These are phyloP conservation scores for Jamesozyma jinghongensis DNA, from an alignment of 805 yeast species.

Conservation along the genomic window DNA sequence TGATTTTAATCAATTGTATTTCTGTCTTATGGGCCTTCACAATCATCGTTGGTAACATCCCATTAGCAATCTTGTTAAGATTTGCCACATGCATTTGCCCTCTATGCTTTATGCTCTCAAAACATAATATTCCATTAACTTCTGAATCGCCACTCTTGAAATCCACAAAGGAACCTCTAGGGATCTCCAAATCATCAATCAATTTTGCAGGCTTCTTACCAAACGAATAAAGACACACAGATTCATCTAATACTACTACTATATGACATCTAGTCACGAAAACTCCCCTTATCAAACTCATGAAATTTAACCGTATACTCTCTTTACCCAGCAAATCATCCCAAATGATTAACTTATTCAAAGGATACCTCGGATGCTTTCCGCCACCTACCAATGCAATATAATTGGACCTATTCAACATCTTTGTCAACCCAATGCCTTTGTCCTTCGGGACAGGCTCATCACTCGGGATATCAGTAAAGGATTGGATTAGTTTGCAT, in stretches of 20 bases:
- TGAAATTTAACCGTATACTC: conserved; percentile 65
- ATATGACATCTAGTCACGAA: conserved; percentile 67
- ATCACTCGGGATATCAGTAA: conserved; percentile 57
- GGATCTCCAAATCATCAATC: conserved; percentile 17
- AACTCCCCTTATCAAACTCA: conserved; percentile 65
- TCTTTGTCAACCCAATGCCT: conserved; percentile 69
- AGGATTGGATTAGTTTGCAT: conserved; percentile 17
- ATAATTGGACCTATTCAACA: conserved; percentile 88
- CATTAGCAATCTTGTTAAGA: conserved; percentile 10
- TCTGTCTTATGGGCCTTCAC: conserved; percentile 81
- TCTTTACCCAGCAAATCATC: conserved; percentile 77
- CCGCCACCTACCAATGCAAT: conserved; percentile 90
- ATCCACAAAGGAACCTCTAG: conserved; percentile 17
- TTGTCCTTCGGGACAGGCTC: conserved; percentile 28
- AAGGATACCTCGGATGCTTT: conserved; percentile 62
- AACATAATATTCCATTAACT: conserved; percentile 5
- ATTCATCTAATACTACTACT: conserved; percentile 58
- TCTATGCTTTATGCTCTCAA: conserved; percentile 9
- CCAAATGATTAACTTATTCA: conserved; percentile 80
- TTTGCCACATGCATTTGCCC: conserved; percentile 28
- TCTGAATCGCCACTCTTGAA: conserved; percentile 10
- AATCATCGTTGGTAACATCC: conserved; percentile 32
- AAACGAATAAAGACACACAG: conserved; percentile 69
- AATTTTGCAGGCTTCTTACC: conserved; percentile 67
- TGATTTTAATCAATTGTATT: conserved; percentile 56